Evolutionary conservation across 2,329 filamentous ascomycete species (phyloP), one percentile per base, ranked within the genome.

Genomic region (Colletotrichum acutatum): DNA sequence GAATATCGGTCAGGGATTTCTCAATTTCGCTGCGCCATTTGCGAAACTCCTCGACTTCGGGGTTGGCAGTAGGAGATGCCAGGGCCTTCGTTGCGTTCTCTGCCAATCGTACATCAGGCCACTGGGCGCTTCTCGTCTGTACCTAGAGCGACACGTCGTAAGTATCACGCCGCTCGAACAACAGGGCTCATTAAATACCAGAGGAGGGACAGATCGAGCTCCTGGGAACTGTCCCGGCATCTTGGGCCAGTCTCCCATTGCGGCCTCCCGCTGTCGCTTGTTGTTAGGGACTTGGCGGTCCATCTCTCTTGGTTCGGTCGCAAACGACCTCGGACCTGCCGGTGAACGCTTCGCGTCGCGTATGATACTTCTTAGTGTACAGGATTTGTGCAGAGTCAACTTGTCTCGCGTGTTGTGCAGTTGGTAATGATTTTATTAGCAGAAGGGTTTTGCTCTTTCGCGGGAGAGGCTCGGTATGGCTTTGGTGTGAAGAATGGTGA

Each of bases 1-100:
- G 56, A 32, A 72, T 66, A 19, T 66, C 70, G 1, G 9, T 5
- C 5, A 70, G n/a, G n/a, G 5, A 52, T 11, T 37, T 24, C 11
- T 72, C 60, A 22, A 72, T 9, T 11, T 5, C 24, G 14, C n/a
- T 22, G 30, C 30, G n/a, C 70, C 70, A 72, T 16, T 60, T n/a
- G 12, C 63, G 14, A 6, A 72, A 56, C n/a, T 32, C 53, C 16
- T 52, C 60, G 3, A 60, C 46, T 22, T 34, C 32, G 8, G 62
- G 46, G 8, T 53, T 28, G 42, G 12, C n/a, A 6, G 11, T 19
- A 8, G 16, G 5, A 22, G 59, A 24, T n/a, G 26, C 7, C 9
- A 6, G 28, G 12, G 49, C 9, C 28, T 19, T 9, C 11, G n/a
- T 6, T 46, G 12, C 11, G 42, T n/a, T 49, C 3, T n/a, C 42